These are phyloP conservation scores for Solanum megistacrolobum DNA, from an alignment of 257 asterid species.

Conservation along the genomic window DNA sequence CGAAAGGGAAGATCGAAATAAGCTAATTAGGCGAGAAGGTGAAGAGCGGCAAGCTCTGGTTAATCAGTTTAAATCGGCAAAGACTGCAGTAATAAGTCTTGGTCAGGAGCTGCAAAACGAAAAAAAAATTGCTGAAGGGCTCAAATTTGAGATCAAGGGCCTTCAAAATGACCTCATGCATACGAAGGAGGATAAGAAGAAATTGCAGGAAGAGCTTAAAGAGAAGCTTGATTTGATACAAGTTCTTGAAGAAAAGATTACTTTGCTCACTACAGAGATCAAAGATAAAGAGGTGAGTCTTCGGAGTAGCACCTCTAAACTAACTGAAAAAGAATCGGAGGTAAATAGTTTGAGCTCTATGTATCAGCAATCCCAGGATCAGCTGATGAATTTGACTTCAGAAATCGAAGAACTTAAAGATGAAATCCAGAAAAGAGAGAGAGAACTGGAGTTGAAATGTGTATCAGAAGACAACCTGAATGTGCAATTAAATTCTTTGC, in stretches of 20 bases:
- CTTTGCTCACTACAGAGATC: constrained; percentile 43
- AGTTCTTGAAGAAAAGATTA: constrained; percentile 44
- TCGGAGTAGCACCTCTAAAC: constrained; percentile 14
- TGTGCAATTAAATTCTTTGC: constrained; percentile 20
- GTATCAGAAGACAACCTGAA: constrained; percentile 27
- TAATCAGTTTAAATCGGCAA: constrained; percentile 34
- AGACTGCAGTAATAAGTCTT: constrained; percentile 17
- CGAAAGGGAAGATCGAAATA: constrained; percentile 37
- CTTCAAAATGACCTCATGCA: constrained; percentile 31
- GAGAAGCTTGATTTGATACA: constrained; percentile 39
- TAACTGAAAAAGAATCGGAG: constrained; percentile 43
- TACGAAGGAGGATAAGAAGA: constrained; percentile 32
- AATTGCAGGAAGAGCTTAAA: constrained; percentile 43
- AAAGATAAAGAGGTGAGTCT: constrained; percentile 42
- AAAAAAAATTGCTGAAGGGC: constrained; percentile 32
- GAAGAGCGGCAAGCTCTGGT: constrained; percentile 39
- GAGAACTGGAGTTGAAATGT: constrained; percentile 43
- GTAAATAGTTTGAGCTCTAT: constrained; percentile 17
- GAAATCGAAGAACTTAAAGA: constrained; percentile 40
- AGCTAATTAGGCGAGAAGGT: constrained; percentile 31
- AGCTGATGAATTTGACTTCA: constrained; percentile 20
- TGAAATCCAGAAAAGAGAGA: constrained; percentile 25
- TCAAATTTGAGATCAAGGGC: constrained; percentile 24
- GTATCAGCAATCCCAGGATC: constrained; percentile 37
- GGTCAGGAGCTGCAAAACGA: constrained; percentile 43